A percentile compares a stretch with the other conserved stretches of the same genome.
Conservation (phyloP, 2,329 filamentous ascomycete species). For the Ilyonectria mors-panacis region DNA sequence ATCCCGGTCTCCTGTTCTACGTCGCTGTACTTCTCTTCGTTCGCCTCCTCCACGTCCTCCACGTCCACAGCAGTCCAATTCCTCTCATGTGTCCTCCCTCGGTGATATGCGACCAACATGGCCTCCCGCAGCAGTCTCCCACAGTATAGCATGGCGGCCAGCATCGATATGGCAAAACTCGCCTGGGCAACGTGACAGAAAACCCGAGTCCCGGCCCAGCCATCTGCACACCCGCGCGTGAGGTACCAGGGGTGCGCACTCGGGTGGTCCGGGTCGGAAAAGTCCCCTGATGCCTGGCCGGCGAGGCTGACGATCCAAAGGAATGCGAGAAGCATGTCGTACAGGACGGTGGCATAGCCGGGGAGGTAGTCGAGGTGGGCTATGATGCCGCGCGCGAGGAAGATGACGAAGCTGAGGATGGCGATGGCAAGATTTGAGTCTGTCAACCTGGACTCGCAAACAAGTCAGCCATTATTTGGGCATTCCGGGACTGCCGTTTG, state of each 20-base stretch:
- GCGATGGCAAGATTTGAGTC: conserved; percentile 50
- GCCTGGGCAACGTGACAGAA: conserved; percentile 45
- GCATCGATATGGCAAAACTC: conserved; percentile 37
- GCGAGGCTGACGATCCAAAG: conserved; percentile 48
- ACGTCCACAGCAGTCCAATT: neutral
- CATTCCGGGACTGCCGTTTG: neutral
- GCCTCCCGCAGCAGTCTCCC: conserved; percentile 33
- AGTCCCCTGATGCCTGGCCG: conserved; percentile 44
- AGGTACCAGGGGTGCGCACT: conserved; percentile 49
- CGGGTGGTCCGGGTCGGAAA: conserved; percentile 42
- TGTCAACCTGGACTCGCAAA: conserved; percentile 38
- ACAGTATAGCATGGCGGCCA: conserved; percentile 39
- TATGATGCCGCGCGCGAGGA: conserved; percentile 45
- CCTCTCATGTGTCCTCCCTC: conserved; percentile 21
- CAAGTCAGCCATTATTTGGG: neutral
- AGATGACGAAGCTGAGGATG: conserved; percentile 48
- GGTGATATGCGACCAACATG: conserved; percentile 28
- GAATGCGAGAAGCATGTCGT: conserved; percentile 47
- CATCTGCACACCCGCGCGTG: conserved; percentile 36
- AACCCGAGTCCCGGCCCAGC: conserved; percentile 31
- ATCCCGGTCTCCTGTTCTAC: neutral
- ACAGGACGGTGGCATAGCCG: conserved; percentile 43
- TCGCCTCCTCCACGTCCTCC: conserved; percentile 3
- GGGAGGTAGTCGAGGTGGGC: conserved; percentile 43
- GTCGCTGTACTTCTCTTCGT: conserved; percentile 29